Percentiles rank a stretch among this genome's conserved stretches.
Conservation (phyloP, 208 protist species). For the Angomonas deanei region DNA sequence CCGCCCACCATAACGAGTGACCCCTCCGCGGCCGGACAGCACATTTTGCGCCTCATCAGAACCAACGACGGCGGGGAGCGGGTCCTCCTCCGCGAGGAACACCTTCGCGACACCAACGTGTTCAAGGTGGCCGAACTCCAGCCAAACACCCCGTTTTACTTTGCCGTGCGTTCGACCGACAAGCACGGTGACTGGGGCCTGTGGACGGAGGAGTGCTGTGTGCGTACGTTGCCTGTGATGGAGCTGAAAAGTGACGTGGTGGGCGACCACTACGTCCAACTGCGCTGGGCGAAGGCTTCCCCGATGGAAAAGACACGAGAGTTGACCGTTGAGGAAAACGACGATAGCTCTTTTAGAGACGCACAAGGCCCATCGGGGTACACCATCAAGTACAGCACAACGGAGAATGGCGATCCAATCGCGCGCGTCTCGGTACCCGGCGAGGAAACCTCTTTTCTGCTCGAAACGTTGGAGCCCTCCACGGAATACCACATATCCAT, state of each 20-base stretch:
- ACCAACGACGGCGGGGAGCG: slow-evolving; percentile 16
- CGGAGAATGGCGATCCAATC: neutral
- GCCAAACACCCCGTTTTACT: slow-evolving; percentile 69
- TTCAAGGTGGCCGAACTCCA: slow-evolving; percentile 43
- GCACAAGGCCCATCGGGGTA: too few species aligned
- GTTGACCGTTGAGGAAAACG: neutral
- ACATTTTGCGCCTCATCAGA: slow-evolving; percentile 32
- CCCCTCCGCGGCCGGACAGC: slow-evolving; percentile 18
- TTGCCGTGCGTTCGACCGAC: slow-evolving; percentile 56
- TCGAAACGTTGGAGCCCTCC: neutral
- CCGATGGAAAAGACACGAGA: neutral
- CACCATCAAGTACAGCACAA: neutral
- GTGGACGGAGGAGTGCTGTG: slow-evolving; percentile 75
- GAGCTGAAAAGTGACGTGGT: slow-evolving; percentile 32
- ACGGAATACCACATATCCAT: neutral
- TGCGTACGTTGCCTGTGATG: slow-evolving; percentile 84
- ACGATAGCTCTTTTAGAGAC: neutral
- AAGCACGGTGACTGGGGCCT: slow-evolving; percentile 68
- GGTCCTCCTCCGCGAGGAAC: slow-evolving; percentile 47
- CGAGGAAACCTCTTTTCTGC: neutral
- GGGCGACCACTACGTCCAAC: slow-evolving; percentile 81
- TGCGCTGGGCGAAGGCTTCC: slow-evolving; percentile 53
- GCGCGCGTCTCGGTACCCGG: neutral
- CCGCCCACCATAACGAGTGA: neutral
- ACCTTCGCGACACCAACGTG: slow-evolving; percentile 37